Evolutionary conservation across 2,329 filamentous ascomycete genomes (phyloP), one percentile per base, ranked within the genome.

Genomic region (Talaromyces albobiverticillius): DNA sequence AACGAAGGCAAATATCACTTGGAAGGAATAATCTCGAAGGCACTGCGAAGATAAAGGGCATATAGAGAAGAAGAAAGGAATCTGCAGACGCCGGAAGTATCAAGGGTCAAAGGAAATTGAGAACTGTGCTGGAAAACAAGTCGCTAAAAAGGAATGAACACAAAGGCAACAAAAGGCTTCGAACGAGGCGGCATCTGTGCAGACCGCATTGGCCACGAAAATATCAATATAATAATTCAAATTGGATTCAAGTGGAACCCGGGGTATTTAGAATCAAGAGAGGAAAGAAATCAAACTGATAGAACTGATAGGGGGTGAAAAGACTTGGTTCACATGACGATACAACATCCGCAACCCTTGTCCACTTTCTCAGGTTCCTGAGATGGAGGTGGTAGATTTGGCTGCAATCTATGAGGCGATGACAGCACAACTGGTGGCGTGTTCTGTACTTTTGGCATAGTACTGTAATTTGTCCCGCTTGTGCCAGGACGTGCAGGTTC

Each of bases 331-430:
- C 77, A 90, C 88, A 90, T 90, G 61, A 92, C 81, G 57, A 89
- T 76, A 71, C 88, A 91, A 70, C 87, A 88, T 55, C 82, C 84
- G 61, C 86, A 87, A 10, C 83, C 81, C 59, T 79, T 81, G 63
- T 83, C 79, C 62, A 83, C 79, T 62, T 79, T 75, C 49, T 51
- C 82, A 4, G 79, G 76, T 46, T 84, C 78, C 42, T 81, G 80
- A 22, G 83, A 67, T 58, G 78, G 76, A 42, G 80, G 75, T 4
- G 79, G 73, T 9, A 76, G 18, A 20, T 38, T 45, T 3, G 75
- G 66, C 38, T 68, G 68, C 64, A 73, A 65, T 60, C 75, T 73
- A 38, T 63, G 65, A 46, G 62, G 73, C 54, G 70, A 71, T 25
- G 68, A 63, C 49, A 67, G 60, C 50, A 56, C 68, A 51, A 61